Base-by-base conservation (phyloP, 1,284 basidiomycete species). In the Leucocoprinus gongylophorus region DNA sequence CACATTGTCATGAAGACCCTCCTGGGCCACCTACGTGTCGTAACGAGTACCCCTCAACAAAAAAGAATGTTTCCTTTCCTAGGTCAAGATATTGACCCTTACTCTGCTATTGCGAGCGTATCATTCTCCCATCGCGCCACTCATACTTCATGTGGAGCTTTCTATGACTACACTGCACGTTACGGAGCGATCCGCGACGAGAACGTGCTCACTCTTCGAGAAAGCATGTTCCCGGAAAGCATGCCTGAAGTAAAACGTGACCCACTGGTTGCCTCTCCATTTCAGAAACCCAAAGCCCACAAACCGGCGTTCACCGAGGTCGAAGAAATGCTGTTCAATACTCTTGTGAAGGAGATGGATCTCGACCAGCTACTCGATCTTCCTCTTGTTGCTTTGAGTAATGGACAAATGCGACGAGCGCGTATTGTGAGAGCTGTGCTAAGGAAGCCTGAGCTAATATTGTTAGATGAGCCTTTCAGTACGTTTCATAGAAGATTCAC, bases 341-440 rank as follows among this genome's bases (percentile, higher is more conserved):
- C 70, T 1, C 63, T 88, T 20, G 71, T 78, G 0, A 64, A 70
- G 5, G 67, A 68, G 42, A 73, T 93, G 63, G 78, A 75, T 2
- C 69, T 95, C 44, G 61, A 66, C 2, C 60, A 72, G 15, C 67
- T 93, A 33, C 69, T 95, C n/a, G 85, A 94, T 61, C 61, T 94
- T 5, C 94, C 93, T 0, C 67, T 88, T 15, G 75, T 95, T 5
- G 88, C 88, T 0, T 67, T 98, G 46, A 91, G 88, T 56, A 95
- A 95, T 59, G 95, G 95, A 0, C 95, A 99, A 71, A 97, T 87
- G 18, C 70, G 95, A 33, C 71, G 92, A 21, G 93, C 93, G 3
- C 74, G 94, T 46, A 90, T 99, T 42, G 74, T 90, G 2, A 82
- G 83, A 57, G 89, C 91, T 0, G 67, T 98, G 8, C 67, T 97